These are phyloP conservation scores for Ceratocystis papillata DNA, from an alignment of 2,329 filamentous ascomycete species.

Conservation along the genomic window DNA sequence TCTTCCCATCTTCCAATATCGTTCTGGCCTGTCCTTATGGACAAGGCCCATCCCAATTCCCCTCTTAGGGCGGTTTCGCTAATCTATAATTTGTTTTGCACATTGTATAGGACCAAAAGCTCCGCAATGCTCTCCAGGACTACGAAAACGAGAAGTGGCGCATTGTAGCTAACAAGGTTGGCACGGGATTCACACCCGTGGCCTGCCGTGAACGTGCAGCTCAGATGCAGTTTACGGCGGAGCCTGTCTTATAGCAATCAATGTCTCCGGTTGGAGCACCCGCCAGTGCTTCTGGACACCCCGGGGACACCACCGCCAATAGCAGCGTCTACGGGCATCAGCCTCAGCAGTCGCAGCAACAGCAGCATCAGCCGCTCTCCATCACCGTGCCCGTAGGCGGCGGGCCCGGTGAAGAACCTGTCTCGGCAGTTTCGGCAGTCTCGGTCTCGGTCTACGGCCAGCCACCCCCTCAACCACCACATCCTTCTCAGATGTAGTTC, in stretches of 20 bases:
- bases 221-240: conserved; percentile 42
- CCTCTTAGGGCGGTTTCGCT: background rate
- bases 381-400: conserved; percentile 13
- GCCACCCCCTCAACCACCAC: conserved; percentile 4
- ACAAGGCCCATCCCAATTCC: background rate
- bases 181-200: conserved; percentile 74
- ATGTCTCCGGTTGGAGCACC: conserved; percentile 41
- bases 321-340: conserved; percentile 15
- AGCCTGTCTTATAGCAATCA: conserved; percentile 44
- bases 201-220: conserved; percentile 74
- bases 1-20: background rate
- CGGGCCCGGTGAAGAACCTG: conserved; percentile 1
- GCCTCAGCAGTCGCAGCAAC: background rate
- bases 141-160: conserved; percentile 91
- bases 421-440: conserved; percentile 9
- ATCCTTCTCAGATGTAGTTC: conserved; percentile 9
- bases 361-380: conserved; percentile 12
- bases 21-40: background rate
- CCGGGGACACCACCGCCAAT: conserved; percentile 21
- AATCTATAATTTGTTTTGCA: conserved; percentile 10
- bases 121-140: conserved; percentile 65
- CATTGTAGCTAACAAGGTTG: conserved; percentile 81
- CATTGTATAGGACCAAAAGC: conserved; percentile 57
- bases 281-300: conserved; percentile 38
- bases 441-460: conserved; percentile 17